Base-by-base conservation (phyloP, 1,284 basidiomycete genomes). In the Anthracocystis panici-leucophaei region DNA sequence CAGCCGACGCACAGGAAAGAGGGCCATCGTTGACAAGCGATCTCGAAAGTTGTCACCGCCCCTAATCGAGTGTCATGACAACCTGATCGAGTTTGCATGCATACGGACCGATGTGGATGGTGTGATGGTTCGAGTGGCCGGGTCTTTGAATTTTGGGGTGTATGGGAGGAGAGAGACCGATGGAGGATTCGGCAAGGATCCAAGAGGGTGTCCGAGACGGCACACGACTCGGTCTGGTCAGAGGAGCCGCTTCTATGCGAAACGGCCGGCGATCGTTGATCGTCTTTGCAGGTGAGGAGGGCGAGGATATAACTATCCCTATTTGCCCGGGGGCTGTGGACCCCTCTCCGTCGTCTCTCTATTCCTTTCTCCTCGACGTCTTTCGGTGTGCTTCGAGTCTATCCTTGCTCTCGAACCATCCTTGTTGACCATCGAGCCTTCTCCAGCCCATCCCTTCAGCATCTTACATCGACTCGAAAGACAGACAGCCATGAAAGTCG, bases 401-500 rank as follows among this genome's bases (percentile, higher is more conserved):
- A 7, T 9, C 8, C 35, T 16, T 38, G 11, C 11, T 38, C 14
- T 38, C 2, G 12, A 6, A 40, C 33, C 49, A 21, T 5, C 21
- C 14, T 25, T 5, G 9, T 33, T 6, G 21, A 35, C 33, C 45
- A 53, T 52, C n/a, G 16, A 35, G 3, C 27, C 33, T 31, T 33
- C 18, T 35, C 18, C 11, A 10, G 27, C 29, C n/a, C 21, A 23
- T 11, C 14, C 12, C n/a, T 45, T 12, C 53, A 38, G 18, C 25
- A 25, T 35, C 35, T 21, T 8, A 8, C 8, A 25, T 0, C 23
- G 8, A 38, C 35, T 16, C 35, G 14, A 16, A 38, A 38, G 35
- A 16, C 35, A 38, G 12, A 31, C 31, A 31, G 38, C 35, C 10
- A 69, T 69, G 66, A 69, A 56, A 42, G 14, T 61, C 35, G 29